Conservation (phyloP, 768 basidiomycete genomes). For the Scleroderma citrinum region DNA sequence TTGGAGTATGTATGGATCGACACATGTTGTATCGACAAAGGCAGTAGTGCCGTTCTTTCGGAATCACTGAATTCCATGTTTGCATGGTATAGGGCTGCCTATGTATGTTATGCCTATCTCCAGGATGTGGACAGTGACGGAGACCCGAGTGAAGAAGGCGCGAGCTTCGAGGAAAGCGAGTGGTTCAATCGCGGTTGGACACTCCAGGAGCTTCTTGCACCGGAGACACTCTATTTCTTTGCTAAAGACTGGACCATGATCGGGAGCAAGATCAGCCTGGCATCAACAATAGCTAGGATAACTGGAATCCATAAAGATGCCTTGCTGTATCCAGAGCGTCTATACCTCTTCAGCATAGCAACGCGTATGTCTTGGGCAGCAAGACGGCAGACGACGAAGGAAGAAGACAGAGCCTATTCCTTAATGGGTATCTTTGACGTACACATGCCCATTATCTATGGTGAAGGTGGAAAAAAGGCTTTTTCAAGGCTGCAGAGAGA, state of each 20-base stretch:
- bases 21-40: constrained; percentile 11
- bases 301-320: constrained; percentile 2
- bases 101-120: constrained; percentile 12
- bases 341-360: neutral
- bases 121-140: constrained; percentile 2
- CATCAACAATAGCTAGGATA: neutral
- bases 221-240: constrained; percentile 10
- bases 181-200: constrained; percentile 10
- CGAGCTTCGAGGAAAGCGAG: neutral
- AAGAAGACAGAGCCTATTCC: constrained; percentile 13
- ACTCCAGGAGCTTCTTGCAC: constrained; percentile 7
- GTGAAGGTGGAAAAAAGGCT: constrained; percentile 13
- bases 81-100: constrained; percentile 10
- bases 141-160: neutral
- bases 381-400: constrained; percentile 10
- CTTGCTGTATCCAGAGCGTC: neutral
- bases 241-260: constrained; percentile 7
- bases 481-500: constrained; percentile 10
- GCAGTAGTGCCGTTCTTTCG: constrained; percentile 9
- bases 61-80: constrained; percentile 14
- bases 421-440: constrained; percentile 12
- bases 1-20: constrained; percentile 11
- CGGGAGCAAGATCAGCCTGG: constrained; percentile 7
- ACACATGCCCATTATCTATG: constrained; percentile 11
- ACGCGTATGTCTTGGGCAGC: constrained; percentile 12